Evolutionary conservation across 1,284 basidiomycete species (phyloP).

Genomic region (Pterulicium gracile): DNA sequence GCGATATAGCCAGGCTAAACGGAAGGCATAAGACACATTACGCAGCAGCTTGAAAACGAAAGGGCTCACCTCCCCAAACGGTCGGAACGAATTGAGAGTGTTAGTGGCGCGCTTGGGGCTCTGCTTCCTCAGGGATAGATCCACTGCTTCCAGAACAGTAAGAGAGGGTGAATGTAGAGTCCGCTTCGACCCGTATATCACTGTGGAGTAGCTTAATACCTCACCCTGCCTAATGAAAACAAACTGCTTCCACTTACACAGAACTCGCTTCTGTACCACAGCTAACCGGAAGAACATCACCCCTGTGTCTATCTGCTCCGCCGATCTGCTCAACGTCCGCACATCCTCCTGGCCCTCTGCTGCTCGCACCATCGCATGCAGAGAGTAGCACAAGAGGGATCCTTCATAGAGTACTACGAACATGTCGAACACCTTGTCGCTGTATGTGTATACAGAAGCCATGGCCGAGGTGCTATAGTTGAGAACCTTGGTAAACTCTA

Average conservation of each 20-base stretch:
- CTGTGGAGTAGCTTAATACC: too few species aligned
- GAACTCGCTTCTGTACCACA: slow-evolving; percentile 35
- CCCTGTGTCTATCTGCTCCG: slow-evolving; percentile 44
- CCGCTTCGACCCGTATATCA: slow-evolving; percentile 56
- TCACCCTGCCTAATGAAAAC: neutral
- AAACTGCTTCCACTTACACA: slow-evolving; percentile 28
- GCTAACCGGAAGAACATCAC: slow-evolving; percentile 52
- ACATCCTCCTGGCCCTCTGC: slow-evolving; percentile 34
- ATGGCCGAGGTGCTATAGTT: slow-evolving; percentile 39
- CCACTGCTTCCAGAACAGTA: slow-evolving; percentile 35
- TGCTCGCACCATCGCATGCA: slow-evolving; percentile 55
- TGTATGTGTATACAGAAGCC: slow-evolving; percentile 35
- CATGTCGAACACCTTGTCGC: slow-evolving; percentile 40
- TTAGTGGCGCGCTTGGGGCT: slow-evolving; percentile 13
- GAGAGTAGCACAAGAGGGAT: slow-evolving; percentile 51
- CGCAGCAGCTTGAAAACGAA: slow-evolving; percentile 4
- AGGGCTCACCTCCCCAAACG: slow-evolving; percentile 48
- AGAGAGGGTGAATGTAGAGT: slow-evolving; percentile 39
- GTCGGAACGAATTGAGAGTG: slow-evolving; percentile 33
- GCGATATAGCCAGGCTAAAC: slow-evolving; percentile 64
- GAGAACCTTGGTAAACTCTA: slow-evolving; percentile 50
- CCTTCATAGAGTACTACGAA: slow-evolving; percentile 52
- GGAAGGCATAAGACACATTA: slow-evolving; percentile 7
- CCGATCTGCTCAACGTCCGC: slow-evolving; percentile 37
- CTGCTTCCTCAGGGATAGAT: slow-evolving; percentile 30